Base-by-base conservation (phyloP, 2,329 filamentous ascomycete species). In the Aspergillus flavus region DNA sequence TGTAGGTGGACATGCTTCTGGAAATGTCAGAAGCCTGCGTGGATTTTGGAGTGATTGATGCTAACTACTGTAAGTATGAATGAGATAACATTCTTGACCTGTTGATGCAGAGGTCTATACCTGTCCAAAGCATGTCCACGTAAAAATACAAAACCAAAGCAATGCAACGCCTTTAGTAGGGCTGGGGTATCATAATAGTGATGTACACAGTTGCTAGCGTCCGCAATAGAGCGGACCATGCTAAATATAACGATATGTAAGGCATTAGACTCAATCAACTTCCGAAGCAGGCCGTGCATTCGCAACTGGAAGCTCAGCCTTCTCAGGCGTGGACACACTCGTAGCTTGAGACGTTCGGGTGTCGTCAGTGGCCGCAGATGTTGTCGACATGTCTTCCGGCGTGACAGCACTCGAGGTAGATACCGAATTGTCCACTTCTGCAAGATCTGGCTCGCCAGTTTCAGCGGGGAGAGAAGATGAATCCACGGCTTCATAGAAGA, bases 401-500 rank as follows among this genome's bases (percentile, higher is more conserved):
- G 70, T 68, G 7, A 65, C 64, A 36, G 54, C 67, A 55, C 66
- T 69, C 14, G 69, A 71, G 4, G 65, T 60, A 19, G 70, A 68
- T 16, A 66, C 68, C 4, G 63, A 61, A 21, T 61, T 65, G n/a
- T 64, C 66, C 39, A 26, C 63, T 30, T 55, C 61, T 4, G 52
- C 54, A 14, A 59, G 28, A 34, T 64, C 62, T 10, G 58, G 36
- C 5, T 62, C 57, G 7, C 58, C 46, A 12, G 45, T 30, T 12
- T 62, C 58, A 10, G 43, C 28, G 11, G 30, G 34, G 9, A 32
- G 36, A 4, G 59, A 50, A 11, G 56, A 41, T 6, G 58, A 58
- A 6, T 90, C 87, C 28, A 91, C 81, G 54, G 86, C 87, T 75
- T 99, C 94, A 76, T 98, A 99, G 76, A 98, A 98, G 1, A 98